Evolutionary conservation across 495 filamentous ascomycete species (phyloP).

Genomic region (Poronia punctata): DNA sequence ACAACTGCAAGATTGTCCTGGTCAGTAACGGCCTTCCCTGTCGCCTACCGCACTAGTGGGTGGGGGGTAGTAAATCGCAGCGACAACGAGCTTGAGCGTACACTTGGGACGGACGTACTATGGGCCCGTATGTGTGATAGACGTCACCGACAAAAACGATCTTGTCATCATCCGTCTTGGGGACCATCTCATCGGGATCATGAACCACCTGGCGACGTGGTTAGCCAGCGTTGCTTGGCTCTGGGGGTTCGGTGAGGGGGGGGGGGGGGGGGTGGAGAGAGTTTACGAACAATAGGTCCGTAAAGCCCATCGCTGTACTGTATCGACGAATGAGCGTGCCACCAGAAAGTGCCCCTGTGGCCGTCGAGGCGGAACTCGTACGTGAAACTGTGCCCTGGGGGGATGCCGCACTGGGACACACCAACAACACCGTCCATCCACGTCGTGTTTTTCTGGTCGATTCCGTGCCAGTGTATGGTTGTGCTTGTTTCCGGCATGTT

Average conservation of each 20-base stretch:
- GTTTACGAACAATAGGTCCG: constrained; percentile 19
- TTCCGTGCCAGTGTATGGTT: constrained; percentile 30
- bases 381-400: constrained; percentile 20
- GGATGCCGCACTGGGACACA: constrained; percentile 27
- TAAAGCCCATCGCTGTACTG: constrained; percentile 23
- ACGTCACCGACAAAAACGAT: constrained; percentile 23
- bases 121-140: constrained; percentile 22
- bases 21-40: no score
- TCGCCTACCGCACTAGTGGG: no score
- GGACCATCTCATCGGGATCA: constrained; percentile 22
- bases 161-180: constrained; percentile 20
- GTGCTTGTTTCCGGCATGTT: constrained; percentile 20
- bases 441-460: constrained; percentile 19
- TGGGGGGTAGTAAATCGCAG: no score
- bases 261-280: no score
- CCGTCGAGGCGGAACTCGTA: constrained; percentile 22
- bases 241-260: no score
- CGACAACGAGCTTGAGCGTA: no score
- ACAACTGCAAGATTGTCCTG: no score
- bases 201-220: constrained; percentile 23
- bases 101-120: constrained; percentile 10
- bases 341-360: constrained; percentile 27
- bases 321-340: constrained; percentile 20
- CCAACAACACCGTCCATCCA: constrained; percentile 27
- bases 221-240: no score